Percentiles rank a stretch among this genome's conserved stretches.
phyloP scores from a whole-genome alignment of 441 rosid species.

The Aleurites moluccanus region DNA sequence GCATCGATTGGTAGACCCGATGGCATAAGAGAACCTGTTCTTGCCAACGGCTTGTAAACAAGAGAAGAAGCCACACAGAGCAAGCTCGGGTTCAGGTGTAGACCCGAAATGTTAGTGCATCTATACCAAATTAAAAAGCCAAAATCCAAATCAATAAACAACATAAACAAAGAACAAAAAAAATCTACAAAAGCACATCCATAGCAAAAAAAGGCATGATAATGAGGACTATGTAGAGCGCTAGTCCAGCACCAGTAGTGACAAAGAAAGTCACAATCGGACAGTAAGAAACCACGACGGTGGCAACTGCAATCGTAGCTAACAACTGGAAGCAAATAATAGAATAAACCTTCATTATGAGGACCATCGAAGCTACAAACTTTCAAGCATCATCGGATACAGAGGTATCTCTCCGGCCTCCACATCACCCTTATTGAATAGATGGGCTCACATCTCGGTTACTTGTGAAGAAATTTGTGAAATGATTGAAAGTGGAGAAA shows the following conservation, averaged over 20 bases:
- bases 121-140: neutral
- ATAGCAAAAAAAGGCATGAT: slow-evolving; percentile 65
- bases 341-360: slow-evolving; percentile 76
- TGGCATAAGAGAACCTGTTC: no score
- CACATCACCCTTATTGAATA: slow-evolving; percentile 53
- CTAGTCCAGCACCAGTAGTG: slow-evolving; percentile 61
- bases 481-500: neutral
- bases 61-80: no score
- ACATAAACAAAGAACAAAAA: neutral
- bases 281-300: slow-evolving; percentile 63
- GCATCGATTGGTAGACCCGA: no score
- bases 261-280: slow-evolving; percentile 70
- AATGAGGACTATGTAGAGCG: slow-evolving; percentile 71
- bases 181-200: neutral
- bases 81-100: no score
- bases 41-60: no score
- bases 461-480: neutral
- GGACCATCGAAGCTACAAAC: slow-evolving; percentile 82
- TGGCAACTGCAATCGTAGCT: slow-evolving; percentile 72
- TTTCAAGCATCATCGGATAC: slow-evolving; percentile 84
- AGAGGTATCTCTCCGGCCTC: slow-evolving; percentile 60
- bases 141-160: neutral
- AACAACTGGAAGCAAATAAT: slow-evolving; percentile 70
- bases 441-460: slow-evolving; percentile 51
- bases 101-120: no score